Conservation (phyloP, 1,284 basidiomycete genomes). For the Sporisorium exsertum region DNA sequence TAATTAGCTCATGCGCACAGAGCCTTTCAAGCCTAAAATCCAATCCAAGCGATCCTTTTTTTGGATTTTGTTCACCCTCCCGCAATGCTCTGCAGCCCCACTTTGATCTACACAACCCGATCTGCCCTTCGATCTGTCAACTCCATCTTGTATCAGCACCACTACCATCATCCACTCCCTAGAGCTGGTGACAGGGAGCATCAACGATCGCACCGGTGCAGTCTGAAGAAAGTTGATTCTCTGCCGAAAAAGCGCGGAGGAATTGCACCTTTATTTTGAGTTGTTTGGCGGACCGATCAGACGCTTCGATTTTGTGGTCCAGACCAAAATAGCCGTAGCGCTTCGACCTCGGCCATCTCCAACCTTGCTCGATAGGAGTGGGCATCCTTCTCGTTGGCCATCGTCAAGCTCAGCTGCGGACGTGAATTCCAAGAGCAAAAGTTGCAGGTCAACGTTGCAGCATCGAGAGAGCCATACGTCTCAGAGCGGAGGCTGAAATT, state of each 20-base stretch:
- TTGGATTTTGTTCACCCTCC: no score
- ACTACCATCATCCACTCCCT: no score
- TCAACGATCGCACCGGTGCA: no score
- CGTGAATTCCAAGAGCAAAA: background rate
- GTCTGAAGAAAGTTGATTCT: background rate
- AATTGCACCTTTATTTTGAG: background rate
- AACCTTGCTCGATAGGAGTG: no score
- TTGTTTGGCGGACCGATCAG: background rate
- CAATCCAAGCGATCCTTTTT: background rate
- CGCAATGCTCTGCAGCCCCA: no score
- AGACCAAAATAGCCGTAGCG: background rate
- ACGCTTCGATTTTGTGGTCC: no score
- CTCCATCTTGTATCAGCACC: no score
- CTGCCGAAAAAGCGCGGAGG: background rate
- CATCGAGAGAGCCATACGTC: background rate
- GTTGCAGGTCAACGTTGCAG: background rate
- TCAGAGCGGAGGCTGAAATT: constrained; percentile 29
- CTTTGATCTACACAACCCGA: no score
- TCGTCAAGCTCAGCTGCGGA: no score
- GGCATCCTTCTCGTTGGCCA: background rate
- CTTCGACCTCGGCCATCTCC: background rate
- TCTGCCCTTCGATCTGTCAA: no score
- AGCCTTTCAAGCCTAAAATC: background rate
- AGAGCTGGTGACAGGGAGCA: no score
- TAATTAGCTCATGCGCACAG: constrained; percentile 8